These are phyloP conservation scores for Nakazawaea laoshanensis DNA, from an alignment of 805 yeast species.

Conservation along the genomic window DNA sequence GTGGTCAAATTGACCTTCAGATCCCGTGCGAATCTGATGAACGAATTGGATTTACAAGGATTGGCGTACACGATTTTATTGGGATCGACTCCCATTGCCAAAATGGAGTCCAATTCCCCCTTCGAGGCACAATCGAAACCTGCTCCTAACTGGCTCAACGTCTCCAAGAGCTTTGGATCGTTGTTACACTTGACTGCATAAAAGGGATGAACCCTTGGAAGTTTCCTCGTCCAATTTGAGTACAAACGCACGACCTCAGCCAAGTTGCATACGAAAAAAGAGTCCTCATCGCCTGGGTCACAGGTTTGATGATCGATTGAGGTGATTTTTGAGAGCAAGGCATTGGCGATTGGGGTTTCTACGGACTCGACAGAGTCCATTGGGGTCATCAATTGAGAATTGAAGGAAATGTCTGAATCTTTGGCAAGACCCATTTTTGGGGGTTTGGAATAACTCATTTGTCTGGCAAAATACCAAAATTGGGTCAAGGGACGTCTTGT, in stretches of 20 bases:
- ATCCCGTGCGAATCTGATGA: slow-evolving; percentile 60
- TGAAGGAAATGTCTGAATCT: neutral
- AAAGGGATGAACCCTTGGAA: slow-evolving; percentile 78
- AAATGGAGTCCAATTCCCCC: slow-evolving; percentile 64
- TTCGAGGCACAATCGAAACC: slow-evolving; percentile 93
- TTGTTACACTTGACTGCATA: slow-evolving; percentile 96
- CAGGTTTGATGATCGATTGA: slow-evolving; percentile 48
- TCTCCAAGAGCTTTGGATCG: slow-evolving; percentile 46
- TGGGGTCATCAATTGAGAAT: slow-evolving; percentile 3
- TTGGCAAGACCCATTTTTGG: neutral
- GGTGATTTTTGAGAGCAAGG: slow-evolving; percentile 27
- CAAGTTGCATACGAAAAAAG: slow-evolving; percentile 84
- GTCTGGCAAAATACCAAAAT: neutral
- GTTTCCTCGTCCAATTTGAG: slow-evolving; percentile 48
- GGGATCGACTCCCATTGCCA: slow-evolving; percentile 55
- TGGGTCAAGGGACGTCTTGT: neutral
- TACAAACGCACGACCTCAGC: slow-evolving; percentile 60
- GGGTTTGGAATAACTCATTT: slow-evolving; percentile 2
- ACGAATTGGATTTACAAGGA: slow-evolving; percentile 87
- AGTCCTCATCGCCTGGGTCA: slow-evolving; percentile 70
- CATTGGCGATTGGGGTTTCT: too few relatives aligned
- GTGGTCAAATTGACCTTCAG: slow-evolving; percentile 64
- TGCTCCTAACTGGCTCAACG: slow-evolving; percentile 54
- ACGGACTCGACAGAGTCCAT: slow-evolving; percentile 2
- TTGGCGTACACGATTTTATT: slow-evolving; percentile 79